Evolutionary conservation across 768 basidiomycete genomes (phyloP).

Genomic region (Rhizopogon vulgaris): DNA sequence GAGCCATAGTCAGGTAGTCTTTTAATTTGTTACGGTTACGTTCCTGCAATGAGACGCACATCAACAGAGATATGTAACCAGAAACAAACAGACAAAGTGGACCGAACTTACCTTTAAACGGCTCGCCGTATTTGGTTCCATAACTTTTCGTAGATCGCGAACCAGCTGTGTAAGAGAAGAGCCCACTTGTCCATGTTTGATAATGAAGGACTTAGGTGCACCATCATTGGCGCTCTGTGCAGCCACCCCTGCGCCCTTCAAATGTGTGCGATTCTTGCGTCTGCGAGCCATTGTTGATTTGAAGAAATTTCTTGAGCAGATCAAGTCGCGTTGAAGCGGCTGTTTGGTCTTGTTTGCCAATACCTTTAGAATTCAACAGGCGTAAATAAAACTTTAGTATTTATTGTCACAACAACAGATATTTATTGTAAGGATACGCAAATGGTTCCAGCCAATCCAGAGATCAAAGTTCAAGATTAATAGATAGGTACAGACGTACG

Average conservation of each 20-base stretch:
- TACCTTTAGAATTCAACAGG: constrained; percentile 3
- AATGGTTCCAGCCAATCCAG: constrained; percentile 8
- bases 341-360: constrained; percentile 21
- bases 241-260: constrained; percentile 48
- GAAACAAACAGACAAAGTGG: neutral
- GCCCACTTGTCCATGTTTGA: constrained; percentile 94
- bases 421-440: neutral
- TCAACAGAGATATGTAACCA: constrained; percentile 5
- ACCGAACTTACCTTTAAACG: constrained; percentile 60
- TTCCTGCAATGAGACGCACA: constrained; percentile 52
- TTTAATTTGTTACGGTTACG: constrained; percentile 84
- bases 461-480: constrained; percentile 2
- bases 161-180: constrained; percentile 83
- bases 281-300: constrained; percentile 52
- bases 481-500: constrained; percentile 2
- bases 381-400: neutral
- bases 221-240: constrained; percentile 26
- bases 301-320: constrained; percentile 2
- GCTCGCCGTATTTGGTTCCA: constrained; percentile 97
- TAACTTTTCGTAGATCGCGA: constrained; percentile 87
- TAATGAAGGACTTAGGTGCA: constrained; percentile 88
- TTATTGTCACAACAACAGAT: neutral
- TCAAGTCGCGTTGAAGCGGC: neutral
- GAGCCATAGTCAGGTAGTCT: constrained; percentile 91
- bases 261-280: constrained; percentile 78